phyloP scores from a whole-genome alignment of 2,329 filamentous ascomycete genomes.

The Fusarium dimerum region DNA sequence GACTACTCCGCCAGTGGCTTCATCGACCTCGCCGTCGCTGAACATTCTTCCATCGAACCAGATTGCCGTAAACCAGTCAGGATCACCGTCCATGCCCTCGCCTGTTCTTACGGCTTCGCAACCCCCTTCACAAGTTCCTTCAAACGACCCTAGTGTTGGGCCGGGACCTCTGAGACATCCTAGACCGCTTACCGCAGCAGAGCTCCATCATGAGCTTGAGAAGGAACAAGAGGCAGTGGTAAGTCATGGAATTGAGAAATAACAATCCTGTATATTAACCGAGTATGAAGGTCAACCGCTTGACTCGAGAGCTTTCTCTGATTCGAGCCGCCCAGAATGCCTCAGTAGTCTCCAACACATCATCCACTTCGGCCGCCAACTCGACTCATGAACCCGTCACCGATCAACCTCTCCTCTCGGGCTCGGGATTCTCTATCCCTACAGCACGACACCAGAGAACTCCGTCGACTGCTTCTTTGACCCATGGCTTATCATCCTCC shows the following conservation, averaged over 20 bases:
- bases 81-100: slow-evolving; percentile 35
- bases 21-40: slow-evolving; percentile 42
- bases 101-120: slow-evolving; percentile 32
- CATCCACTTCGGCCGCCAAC: slow-evolving; percentile 58
- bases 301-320: slow-evolving; percentile 83
- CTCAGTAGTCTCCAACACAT: slow-evolving; percentile 66
- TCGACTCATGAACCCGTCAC: slow-evolving; percentile 49
- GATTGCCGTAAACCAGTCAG: slow-evolving; percentile 45
- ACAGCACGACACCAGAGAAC: slow-evolving; percentile 59
- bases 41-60: slow-evolving; percentile 62
- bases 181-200: slow-evolving; percentile 81
- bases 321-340: slow-evolving; percentile 73
- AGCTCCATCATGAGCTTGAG: slow-evolving; percentile 86
- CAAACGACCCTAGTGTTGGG: slow-evolving; percentile 45
- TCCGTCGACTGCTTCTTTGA: slow-evolving; percentile 58
- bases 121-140: slow-evolving; percentile 21
- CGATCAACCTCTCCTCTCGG: slow-evolving; percentile 56
- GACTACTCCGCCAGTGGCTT: slow-evolving; percentile 39
- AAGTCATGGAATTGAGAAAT: slow-evolving; percentile 31
- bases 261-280: background rate
- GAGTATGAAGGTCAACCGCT: slow-evolving; percentile 73
- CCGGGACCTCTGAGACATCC: slow-evolving; percentile 80
- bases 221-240: slow-evolving; percentile 95
- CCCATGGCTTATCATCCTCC: slow-evolving; percentile 40
- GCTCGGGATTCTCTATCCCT: slow-evolving; percentile 59